Base-by-base conservation (phyloP, 306 rosid genomes). In the Mimosa pudica region DNA sequence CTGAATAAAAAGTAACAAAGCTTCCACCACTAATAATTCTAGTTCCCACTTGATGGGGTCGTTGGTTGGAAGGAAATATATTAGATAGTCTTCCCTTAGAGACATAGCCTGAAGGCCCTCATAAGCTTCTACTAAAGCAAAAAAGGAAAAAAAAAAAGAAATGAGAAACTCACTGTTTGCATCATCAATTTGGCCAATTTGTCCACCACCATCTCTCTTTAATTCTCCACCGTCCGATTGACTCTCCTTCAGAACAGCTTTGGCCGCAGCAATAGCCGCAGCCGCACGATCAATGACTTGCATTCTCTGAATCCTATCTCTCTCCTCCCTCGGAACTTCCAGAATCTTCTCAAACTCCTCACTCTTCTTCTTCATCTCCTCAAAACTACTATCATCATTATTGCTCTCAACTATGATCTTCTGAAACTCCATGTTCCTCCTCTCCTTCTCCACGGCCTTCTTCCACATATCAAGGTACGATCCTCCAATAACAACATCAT, bases 391-490 rank as follows among this genome's bases (percentile, higher is more conserved):
- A n/a, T n/a, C 35, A 10, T 42, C 77, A 7, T 47, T 71, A 33
- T 80, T 46, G 1, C 77, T 77, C 65, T 87, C 84, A 3, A 78
- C 77, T 2, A 78, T 76, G 55, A 96, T 85, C 77, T 78, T 88
- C 79, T 82, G 87, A 84, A 93, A 93, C 61, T 84, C 85, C n/a
- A 10, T 5, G 2, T 69, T 24, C 72, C 88, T 92, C 64, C 92
- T 83, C 45, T 93, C 96, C 2, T 81, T 85, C 2, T 89, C 94
- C 68, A 86, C 82, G 2, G 97, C 94, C 24, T 87, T 93, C 88
- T 84, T 93, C 99, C 99, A 96, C 98, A 93, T 91, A 14, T 85
- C 89, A 10, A 93, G 91, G 83, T 90, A 93, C 7, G 98, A 92
- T 8, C 74, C 87, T 1, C 70, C 84, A 57, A 66, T 82, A 70